These are phyloP conservation scores for Diplocarpon rosae DNA, from an alignment of 2,329 filamentous ascomycete genomes.

Conservation along the genomic window DNA sequence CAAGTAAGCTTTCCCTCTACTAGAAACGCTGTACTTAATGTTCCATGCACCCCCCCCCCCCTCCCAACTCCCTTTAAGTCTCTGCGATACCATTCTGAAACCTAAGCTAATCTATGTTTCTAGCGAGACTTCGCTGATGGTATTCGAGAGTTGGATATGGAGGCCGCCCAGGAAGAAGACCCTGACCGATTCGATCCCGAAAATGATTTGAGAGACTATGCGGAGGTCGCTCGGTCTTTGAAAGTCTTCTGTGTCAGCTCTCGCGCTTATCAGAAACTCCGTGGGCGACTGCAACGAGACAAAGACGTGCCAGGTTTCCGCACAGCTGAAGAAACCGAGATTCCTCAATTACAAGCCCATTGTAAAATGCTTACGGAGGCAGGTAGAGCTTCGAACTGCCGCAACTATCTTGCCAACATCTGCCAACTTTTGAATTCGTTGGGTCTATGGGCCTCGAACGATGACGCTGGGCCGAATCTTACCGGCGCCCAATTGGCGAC, in stretches of 20 bases:
- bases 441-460: conserved; percentile 36
- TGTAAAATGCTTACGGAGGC: conserved; percentile 45
- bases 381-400: conserved; percentile 34
- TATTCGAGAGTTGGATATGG: conserved; percentile 1
- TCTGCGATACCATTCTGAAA: no score
- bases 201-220: conserved; percentile 31
- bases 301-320: conserved; percentile 1
- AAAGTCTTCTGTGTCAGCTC: conserved; percentile 4
- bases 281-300: conserved; percentile 3
- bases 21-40: no score
- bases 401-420: conserved; percentile 40
- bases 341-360: conserved; percentile 29
- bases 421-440: conserved; percentile 42
- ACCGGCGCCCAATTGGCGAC: conserved; percentile 30
- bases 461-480: conserved; percentile 31
- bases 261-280: conserved; percentile 2
- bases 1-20: no score
- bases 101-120: no score
- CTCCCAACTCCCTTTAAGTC: no score
- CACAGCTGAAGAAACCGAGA: conserved; percentile 1
- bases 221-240: neutral
- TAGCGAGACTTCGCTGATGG: conserved; percentile 4
- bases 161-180: conserved; percentile 3
- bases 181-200: conserved; percentile 37
- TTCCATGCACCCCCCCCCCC: no score